phyloP scores from a whole-genome alignment of 2,329 filamentous ascomycete genomes.

The Aspergillus ruber region DNA sequence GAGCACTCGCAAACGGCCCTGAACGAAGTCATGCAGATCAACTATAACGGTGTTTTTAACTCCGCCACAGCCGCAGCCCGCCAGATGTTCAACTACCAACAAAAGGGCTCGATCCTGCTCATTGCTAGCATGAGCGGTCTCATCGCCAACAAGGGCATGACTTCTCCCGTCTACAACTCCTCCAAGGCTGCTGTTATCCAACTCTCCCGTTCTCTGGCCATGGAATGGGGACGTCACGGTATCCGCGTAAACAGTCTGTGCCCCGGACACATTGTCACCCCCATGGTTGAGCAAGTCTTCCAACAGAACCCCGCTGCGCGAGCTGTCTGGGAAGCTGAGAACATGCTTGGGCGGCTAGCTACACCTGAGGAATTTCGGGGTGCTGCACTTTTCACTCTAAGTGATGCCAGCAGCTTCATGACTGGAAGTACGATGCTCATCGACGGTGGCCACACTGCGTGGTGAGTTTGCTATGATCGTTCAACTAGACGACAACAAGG shows the following conservation, averaged over 20 bases:
- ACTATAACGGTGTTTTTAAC: constrained; percentile 46
- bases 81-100: constrained; percentile 46
- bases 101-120: constrained; percentile 43
- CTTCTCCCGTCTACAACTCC: constrained; percentile 44
- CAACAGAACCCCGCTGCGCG: constrained; percentile 60
- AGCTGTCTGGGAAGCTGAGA: constrained; percentile 39
- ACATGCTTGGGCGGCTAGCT: constrained; percentile 50
- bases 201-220: constrained; percentile 45
- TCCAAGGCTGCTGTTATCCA: constrained; percentile 52
- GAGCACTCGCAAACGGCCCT: constrained; percentile 36
- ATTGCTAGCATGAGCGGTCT: constrained; percentile 48
- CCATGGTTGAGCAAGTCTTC: constrained; percentile 79
- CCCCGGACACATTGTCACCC: constrained; percentile 52
- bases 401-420: constrained; percentile 64
- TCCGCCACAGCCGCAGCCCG: constrained; percentile 42
- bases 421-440: constrained; percentile 63
- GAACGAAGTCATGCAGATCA: constrained; percentile 42
- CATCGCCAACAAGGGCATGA: constrained; percentile 45
- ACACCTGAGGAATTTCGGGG: constrained; percentile 55
- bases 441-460: constrained; percentile 61
- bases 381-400: constrained; percentile 61
- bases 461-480: constrained; percentile 17
- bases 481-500: no score
- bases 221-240: constrained; percentile 47
- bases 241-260: constrained; percentile 51